Percentiles rank a stretch among this genome's conserved stretches.
Conservation (phyloP, 345 rosid species). For the Salix caprea region DNA sequence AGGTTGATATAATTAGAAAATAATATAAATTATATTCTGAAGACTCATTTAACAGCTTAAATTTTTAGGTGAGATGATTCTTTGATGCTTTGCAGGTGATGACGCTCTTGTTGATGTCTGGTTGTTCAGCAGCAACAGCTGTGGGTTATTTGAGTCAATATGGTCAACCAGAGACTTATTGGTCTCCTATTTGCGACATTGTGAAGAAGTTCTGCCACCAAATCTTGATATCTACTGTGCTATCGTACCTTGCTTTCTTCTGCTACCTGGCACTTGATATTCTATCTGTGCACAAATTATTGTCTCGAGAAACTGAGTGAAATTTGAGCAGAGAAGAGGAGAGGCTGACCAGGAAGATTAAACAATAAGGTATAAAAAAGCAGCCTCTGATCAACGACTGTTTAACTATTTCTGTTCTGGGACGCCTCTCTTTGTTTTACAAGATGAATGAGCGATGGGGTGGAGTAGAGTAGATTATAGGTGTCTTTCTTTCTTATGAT, state of each 20-base stretch:
- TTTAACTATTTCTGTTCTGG: no score
- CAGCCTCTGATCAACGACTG: no score
- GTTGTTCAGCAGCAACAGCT: constrained; percentile 52
- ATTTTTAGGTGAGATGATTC: no score
- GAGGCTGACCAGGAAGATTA: neutral
- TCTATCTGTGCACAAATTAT: constrained; percentile 32
- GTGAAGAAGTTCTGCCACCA: constrained; percentile 42
- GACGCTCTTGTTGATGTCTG: constrained; percentile 45
- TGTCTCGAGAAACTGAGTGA: constrained; percentile 12
- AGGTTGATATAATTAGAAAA: no score
- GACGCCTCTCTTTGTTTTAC: neutral
- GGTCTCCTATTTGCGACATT: constrained; percentile 36
- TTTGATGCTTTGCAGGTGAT: neutral
- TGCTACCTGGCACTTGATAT: constrained; percentile 37
- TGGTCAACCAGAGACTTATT: constrained; percentile 40
- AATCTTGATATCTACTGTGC: constrained; percentile 22
- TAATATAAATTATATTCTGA: no score
- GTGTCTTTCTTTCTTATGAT: neutral
- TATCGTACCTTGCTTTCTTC: constrained; percentile 47
- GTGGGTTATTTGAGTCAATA: constrained; percentile 38
- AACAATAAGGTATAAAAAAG: no score
- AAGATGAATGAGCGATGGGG: neutral
- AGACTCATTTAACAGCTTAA: no score
- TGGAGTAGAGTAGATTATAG: neutral
- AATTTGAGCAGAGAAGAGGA: neutral